A percentile compares a stretch with the other conserved stretches of the same genome.
phyloP scores from a whole-genome alignment of 805 yeast species.

The Wickerhamiella occidentalis region DNA sequence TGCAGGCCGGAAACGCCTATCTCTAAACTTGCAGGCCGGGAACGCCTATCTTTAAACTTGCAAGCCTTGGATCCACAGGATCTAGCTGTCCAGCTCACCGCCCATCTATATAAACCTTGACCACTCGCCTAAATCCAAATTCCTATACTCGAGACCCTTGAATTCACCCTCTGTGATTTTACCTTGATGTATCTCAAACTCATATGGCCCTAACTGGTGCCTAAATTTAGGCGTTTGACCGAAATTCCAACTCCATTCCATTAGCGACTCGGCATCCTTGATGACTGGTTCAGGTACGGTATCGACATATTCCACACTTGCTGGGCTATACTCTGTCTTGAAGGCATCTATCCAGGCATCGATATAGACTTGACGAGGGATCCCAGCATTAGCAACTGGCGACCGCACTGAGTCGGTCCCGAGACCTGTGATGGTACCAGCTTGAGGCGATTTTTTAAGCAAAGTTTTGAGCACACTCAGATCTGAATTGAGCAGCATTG shows the following conservation, averaged over 20 bases:
- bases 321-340: constrained; percentile 23
- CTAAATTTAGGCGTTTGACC: constrained; percentile 68
- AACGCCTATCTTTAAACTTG: too few relatives aligned
- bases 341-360: constrained; percentile 35
- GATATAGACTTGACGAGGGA: constrained; percentile 38
- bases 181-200: constrained; percentile 43
- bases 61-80: too few relatives aligned
- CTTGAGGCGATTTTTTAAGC: constrained; percentile 34
- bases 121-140: constrained; percentile 1
- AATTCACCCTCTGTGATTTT: constrained; percentile 12
- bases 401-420: constrained; percentile 72
- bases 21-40: too few relatives aligned
- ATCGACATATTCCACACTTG: constrained; percentile 9
- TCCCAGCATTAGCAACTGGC: constrained; percentile 54
- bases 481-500: constrained; percentile 68
- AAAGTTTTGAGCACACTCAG: constrained; percentile 48
- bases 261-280: constrained; percentile 30
- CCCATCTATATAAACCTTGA: not conserved
- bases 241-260: constrained; percentile 61
- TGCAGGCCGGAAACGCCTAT: too few relatives aligned
- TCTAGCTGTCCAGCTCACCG: too few relatives aligned
- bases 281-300: constrained; percentile 14
- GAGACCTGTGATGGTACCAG: constrained; percentile 35
- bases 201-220: constrained; percentile 33
- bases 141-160: constrained; percentile 8